Percentiles rank a stretch among this genome's conserved stretches.
Evolutionary conservation across 768 basidiomycete species (phyloP).

Genomic region (Tylopilus vinaceipallidus): DNA sequence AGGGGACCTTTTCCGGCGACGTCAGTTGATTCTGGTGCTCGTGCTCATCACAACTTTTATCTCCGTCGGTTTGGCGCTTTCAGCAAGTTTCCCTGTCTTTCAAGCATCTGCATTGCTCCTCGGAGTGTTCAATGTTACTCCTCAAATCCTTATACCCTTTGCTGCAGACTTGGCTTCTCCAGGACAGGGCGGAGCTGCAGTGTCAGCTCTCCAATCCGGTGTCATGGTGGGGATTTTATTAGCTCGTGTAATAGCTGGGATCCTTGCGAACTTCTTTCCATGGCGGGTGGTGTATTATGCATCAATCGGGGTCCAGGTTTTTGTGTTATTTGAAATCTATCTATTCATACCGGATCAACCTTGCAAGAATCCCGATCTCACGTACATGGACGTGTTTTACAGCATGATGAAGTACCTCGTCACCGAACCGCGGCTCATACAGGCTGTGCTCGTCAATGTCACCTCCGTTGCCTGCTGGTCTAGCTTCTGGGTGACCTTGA

Average conservation of each 20-base stretch:
- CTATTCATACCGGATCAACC: slow-evolving; percentile 41
- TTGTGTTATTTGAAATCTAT: slow-evolving; percentile 30
- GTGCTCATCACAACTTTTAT: slow-evolving; percentile 34
- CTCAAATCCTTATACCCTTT: slow-evolving; percentile 41
- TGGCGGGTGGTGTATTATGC: slow-evolving; percentile 44
- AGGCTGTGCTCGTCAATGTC: slow-evolving; percentile 28
- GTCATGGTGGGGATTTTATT: slow-evolving; percentile 30
- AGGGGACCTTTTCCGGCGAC: slow-evolving; percentile 45
- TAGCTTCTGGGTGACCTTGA: slow-evolving; percentile 41
- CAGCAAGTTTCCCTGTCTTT: slow-evolving; percentile 32
- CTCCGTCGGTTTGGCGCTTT: slow-evolving; percentile 40
- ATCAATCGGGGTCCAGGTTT: slow-evolving; percentile 35
- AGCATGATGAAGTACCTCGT: slow-evolving; percentile 40
- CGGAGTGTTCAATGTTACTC: slow-evolving; percentile 40
- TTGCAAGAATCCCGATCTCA: slow-evolving; percentile 36
- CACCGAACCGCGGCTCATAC: slow-evolving; percentile 43
- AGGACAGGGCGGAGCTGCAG: slow-evolving; percentile 16
- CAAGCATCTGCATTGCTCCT: slow-evolving; percentile 36
- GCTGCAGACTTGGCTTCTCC: slow-evolving; percentile 43
- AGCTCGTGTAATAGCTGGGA: slow-evolving; percentile 34
- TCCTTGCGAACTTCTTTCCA: slow-evolving; percentile 39
- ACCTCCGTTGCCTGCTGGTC: slow-evolving; percentile 31
- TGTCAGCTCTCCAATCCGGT: slow-evolving; percentile 35
- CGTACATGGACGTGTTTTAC: slow-evolving; percentile 34
- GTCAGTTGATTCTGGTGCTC: slow-evolving; percentile 39